Percentiles rank a stretch among this genome's conserved stretches.
phyloP scores from a whole-genome alignment of 768 basidiomycete species.

The Zangia roseola region DNA sequence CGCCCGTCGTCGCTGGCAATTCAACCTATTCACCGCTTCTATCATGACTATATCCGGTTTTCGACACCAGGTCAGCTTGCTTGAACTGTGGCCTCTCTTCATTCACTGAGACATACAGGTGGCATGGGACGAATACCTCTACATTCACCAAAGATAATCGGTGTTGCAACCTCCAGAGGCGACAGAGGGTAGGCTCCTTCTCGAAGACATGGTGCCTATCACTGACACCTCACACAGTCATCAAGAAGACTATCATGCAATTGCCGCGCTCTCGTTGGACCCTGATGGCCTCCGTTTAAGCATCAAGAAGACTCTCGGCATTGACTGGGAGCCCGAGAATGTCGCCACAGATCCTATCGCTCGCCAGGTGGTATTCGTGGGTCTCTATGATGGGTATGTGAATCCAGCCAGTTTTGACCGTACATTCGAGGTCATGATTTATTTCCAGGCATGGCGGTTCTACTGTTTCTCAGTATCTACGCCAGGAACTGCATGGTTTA shows the following conservation, averaged over 20 bases:
- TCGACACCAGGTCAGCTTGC: slow-evolving; percentile 42
- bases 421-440: slow-evolving; percentile 3
- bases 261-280: slow-evolving; percentile 71
- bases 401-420: neutral
- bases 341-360: slow-evolving; percentile 57
- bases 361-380: slow-evolving; percentile 79
- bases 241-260: slow-evolving; percentile 86
- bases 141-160: slow-evolving; percentile 74
- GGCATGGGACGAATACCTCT: slow-evolving; percentile 69
- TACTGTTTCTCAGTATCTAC: slow-evolving; percentile 83
- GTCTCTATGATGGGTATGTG: slow-evolving; percentile 86
- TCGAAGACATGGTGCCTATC: neutral
- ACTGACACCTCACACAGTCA: slow-evolving; percentile 48
- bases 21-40: slow-evolving; percentile 31
- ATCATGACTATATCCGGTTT: slow-evolving; percentile 72
- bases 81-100: neutral
- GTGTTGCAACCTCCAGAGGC: slow-evolving; percentile 72
- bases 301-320: slow-evolving; percentile 56
- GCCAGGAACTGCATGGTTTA: slow-evolving; percentile 80
- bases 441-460: slow-evolving; percentile 83
- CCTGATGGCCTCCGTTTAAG: slow-evolving; percentile 69
- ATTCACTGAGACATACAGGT: slow-evolving; percentile 36
- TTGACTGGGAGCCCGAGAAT: slow-evolving; percentile 70
- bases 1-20: slow-evolving; percentile 7
- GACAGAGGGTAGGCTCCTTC: slow-evolving; percentile 55